These are phyloP conservation scores for Colletotrichum tropicale DNA, from an alignment of 2,329 filamentous ascomycete species.

Conservation along the genomic window DNA sequence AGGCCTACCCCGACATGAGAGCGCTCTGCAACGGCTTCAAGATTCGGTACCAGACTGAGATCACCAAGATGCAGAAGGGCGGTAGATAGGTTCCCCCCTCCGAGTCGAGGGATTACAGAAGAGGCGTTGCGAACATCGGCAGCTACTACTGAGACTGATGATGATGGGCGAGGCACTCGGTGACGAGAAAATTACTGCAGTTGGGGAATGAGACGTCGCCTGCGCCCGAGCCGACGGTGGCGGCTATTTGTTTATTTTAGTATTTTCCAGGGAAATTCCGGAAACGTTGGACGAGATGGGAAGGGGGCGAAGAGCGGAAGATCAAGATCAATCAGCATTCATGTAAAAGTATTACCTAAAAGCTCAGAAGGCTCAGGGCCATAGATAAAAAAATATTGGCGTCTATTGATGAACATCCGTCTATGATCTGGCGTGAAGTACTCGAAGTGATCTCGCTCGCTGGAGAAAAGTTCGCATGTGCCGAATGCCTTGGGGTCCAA, in stretches of 20 bases:
- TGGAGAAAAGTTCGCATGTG: background rate
- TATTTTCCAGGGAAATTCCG: background rate
- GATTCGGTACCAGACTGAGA: constrained; percentile 70
- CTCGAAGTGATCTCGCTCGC: background rate
- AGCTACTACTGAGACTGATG: background rate
- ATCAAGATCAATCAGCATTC: background rate
- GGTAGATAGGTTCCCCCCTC: constrained; percentile 10
- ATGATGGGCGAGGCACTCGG: background rate
- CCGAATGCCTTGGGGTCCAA: background rate
- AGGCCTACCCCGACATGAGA: constrained; percentile 92
- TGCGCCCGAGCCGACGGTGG: background rate
- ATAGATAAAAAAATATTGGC: background rate
- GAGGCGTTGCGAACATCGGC: background rate
- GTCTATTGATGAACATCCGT: background rate
- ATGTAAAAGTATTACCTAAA: background rate
- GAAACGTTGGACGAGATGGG: background rate
- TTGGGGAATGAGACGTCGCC: background rate
- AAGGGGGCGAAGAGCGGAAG: background rate
- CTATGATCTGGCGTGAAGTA: background rate
- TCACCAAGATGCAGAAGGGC: constrained; percentile 61
- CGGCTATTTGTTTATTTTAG: background rate
- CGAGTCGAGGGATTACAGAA: background rate
- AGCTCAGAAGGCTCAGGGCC: background rate
- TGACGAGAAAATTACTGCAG: background rate
- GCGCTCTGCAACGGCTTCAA: constrained; percentile 98